Base-by-base conservation (phyloP, 345 rosid species). In the Eucalyptus victrix region DNA sequence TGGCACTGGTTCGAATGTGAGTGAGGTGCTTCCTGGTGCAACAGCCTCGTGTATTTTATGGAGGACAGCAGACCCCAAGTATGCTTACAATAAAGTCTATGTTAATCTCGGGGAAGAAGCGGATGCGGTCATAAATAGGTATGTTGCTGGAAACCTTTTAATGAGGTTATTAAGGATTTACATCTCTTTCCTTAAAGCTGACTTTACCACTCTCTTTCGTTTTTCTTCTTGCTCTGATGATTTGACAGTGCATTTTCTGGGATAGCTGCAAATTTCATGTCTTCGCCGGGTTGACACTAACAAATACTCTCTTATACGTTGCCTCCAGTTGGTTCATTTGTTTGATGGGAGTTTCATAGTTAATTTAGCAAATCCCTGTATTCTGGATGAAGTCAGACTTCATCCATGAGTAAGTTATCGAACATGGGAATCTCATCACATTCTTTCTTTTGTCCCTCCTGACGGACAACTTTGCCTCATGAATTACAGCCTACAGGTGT, bases 391-490 rank as follows among this genome's bases (percentile, higher is more conserved):
- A 89, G 94, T 94, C 87, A 92, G 97, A 86, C 96, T 97, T 89
- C 99, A 96, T 92, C 97, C 99, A 9, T 96, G 97, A 91, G 97
- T 97, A 76, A 96, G 99, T 18, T 97, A 93, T 91, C 94, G 96
- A 86, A 97, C 97, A 34, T 97, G 99, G 99, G 98, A 97, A 87
- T 95, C 99, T 76, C 95, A 94, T 93, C 99, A 95, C 89, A 90
- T 96, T 89, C 93, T 98, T 86, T 96, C 98, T 56, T 96, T 98
- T 93, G 97, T 98, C 67, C 99, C 99, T 91, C 98, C 99, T 69
- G 98, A 96, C 90, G 98, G 99, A 87, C 94, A 92, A 90, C 97
- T 97, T 92, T 95, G 95, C 93, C 99, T 97, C 92, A 96, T 98
- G 99, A 97, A 96, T 93, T 95, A 98, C 45, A 44, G 45, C 45